A percentile compares a stretch with the other conserved stretches of the same genome.
phyloP scores from a whole-genome alignment of 2,329 filamentous ascomycete genomes.

The Clarireedia sp. region DNA sequence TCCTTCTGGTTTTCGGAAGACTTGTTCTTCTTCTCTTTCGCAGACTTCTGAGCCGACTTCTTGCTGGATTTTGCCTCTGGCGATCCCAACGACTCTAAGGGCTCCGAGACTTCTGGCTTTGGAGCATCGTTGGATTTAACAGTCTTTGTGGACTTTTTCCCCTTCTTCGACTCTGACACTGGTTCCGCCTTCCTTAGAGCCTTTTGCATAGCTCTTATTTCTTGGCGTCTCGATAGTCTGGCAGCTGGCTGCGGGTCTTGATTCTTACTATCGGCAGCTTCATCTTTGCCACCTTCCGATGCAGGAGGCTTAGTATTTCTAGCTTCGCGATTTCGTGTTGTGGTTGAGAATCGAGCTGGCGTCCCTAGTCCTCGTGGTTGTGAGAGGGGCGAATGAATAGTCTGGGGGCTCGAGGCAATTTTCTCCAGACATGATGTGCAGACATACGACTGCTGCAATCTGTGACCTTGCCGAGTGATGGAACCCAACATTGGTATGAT shows the following conservation, averaged over 20 bases:
- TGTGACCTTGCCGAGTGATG: constrained; percentile 18
- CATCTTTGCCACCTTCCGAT: not conserved
- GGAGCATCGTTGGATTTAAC: not conserved
- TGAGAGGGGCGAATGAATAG: constrained; percentile 2
- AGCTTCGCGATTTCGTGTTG: not conserved
- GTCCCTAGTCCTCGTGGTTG: not conserved
- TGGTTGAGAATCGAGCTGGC: constrained; percentile 10
- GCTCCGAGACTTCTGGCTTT: no score
- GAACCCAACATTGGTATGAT: constrained; percentile 20
- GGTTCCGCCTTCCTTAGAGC: no score
- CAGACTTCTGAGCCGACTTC: not conserved
- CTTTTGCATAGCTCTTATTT: no score
- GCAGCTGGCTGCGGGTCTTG: not conserved
- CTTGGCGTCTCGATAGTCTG: not conserved
- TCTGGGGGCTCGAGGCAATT: constrained; percentile 4
- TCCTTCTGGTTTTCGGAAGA: not conserved
- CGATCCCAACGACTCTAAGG: no score
- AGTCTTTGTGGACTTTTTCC: not conserved
- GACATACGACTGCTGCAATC: constrained; percentile 15
- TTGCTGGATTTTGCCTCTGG: not conserved
- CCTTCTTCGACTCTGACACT: not conserved
- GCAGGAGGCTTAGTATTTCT: not conserved
- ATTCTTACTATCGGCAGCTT: not conserved
- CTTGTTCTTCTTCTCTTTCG: not conserved
- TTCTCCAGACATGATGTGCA: constrained; percentile 21